Conservation (phyloP, 192 early-diverging fungal species). For the Kickxella alabastrina region DNA sequence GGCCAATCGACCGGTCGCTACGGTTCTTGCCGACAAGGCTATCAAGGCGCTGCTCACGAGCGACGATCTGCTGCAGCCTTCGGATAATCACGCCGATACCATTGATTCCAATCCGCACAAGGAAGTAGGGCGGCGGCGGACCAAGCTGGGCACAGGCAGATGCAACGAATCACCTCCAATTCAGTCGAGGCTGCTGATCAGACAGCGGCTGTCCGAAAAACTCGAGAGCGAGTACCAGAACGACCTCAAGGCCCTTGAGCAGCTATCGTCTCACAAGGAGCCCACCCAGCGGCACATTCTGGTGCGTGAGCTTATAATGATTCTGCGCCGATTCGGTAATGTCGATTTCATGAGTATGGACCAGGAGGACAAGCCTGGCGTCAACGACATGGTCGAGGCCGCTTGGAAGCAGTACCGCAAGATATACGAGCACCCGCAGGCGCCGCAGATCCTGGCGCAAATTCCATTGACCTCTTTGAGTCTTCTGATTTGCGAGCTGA, state of each 20-base stretch:
- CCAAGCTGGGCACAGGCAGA: neutral
- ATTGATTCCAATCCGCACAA: no score
- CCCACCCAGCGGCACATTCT: conserved; percentile 16
- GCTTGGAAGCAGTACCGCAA: conserved; percentile 39
- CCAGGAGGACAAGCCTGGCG: neutral
- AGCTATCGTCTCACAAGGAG: neutral
- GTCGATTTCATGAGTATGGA: neutral
- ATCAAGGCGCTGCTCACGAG: no score
- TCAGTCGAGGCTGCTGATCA: conserved; percentile 8
- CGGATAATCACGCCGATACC: no score
- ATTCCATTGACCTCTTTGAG: conserved; percentile 12
- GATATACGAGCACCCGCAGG: conserved; percentile 13
- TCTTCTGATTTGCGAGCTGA: conserved; percentile 32
- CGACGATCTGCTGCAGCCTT: no score
- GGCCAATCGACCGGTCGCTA: no score
- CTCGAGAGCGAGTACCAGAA: conserved; percentile 11
- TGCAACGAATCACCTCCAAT: neutral
- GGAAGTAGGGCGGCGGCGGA: conserved; percentile 3
- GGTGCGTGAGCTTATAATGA: conserved; percentile 23
- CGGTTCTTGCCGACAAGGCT: no score
- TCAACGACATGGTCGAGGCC: conserved; percentile 1
- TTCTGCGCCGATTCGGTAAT: conserved; percentile 11
- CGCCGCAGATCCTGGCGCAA: conserved; percentile 9
- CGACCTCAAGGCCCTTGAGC: neutral
- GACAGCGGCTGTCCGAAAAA: conserved; percentile 2